phyloP scores from a whole-genome alignment of 169 alveolate genomes.

The Perkinsus chesapeaki region DNA sequence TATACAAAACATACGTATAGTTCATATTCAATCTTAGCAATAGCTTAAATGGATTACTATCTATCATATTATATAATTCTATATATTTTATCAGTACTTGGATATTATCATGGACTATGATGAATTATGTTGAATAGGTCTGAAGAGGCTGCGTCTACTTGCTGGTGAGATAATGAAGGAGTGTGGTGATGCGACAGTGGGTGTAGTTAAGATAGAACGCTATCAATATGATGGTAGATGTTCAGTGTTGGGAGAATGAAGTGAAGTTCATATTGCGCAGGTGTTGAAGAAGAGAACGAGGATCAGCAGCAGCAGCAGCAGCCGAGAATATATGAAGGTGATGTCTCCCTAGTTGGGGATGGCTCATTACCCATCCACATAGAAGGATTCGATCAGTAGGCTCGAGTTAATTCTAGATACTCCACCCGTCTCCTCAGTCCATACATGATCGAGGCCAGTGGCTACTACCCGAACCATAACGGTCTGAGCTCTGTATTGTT shows the following conservation, averaged over 20 bases:
- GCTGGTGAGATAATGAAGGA: not conserved
- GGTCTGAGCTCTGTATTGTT: not conserved
- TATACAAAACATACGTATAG: no score
- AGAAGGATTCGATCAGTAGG: not conserved
- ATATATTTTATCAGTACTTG: no score
- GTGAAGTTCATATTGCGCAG: not conserved
- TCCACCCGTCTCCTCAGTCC: not conserved
- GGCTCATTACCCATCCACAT: not conserved
- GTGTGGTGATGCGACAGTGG: not conserved
- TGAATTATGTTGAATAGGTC: no score
- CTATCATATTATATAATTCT: no score
- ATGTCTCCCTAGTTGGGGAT: not conserved
- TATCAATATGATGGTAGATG: not conserved
- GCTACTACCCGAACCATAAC: not conserved
- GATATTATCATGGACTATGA: no score
- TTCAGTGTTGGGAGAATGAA: not conserved
- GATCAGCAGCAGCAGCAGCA: not conserved
- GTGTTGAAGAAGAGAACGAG: not conserved
- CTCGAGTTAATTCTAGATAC: not conserved
- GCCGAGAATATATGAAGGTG: not conserved
- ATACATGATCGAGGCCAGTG: not conserved
- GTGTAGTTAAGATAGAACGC: not conserved
- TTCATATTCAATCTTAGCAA: no score
- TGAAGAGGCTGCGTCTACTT: not conserved
- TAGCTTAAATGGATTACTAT: no score